Evolutionary conservation across 1,139 yeast species (phyloP).

Genomic region (Zhuliangozyma parablackwelliae): DNA sequence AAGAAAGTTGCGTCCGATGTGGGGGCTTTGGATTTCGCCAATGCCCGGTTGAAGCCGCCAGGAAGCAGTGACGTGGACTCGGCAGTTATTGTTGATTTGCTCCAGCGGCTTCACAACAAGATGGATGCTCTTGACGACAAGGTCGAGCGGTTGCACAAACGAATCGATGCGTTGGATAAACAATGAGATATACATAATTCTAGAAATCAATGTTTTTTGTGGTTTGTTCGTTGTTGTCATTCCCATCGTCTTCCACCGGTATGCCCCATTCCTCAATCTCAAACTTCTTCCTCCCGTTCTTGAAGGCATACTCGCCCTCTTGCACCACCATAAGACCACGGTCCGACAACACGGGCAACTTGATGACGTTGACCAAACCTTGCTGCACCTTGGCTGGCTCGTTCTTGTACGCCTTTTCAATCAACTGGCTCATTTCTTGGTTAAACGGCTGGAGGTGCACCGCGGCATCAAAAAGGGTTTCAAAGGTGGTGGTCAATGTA

Average conservation of each 20-base stretch:
- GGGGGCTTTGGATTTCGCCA: too few species aligned
- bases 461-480: constrained; percentile 62
- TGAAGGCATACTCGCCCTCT: constrained; percentile 78
- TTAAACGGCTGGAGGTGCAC: constrained; percentile 80
- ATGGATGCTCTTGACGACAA: too few species aligned
- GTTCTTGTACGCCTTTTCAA: constrained; percentile 64
- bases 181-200: neutral
- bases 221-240: constrained; percentile 28
- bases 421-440: constrained; percentile 61
- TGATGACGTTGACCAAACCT: constrained; percentile 74
- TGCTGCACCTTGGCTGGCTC: constrained; percentile 79
- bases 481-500: constrained; percentile 50
- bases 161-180: too few species aligned
- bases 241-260: constrained; percentile 78
- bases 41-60: too few species aligned
- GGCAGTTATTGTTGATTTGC: too few species aligned
- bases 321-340: constrained; percentile 76
- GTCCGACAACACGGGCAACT: constrained; percentile 69
- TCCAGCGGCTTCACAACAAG: too few species aligned
- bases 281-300: constrained; percentile 76
- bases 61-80: too few species aligned
- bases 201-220: constrained; percentile 36
- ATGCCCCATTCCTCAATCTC: constrained; percentile 92
- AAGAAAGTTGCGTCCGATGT: too few species aligned
- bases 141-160: too few species aligned